phyloP scores from a whole-genome alignment of 2,329 filamentous ascomycete species.

The Plectosphaerella plurivora region DNA sequence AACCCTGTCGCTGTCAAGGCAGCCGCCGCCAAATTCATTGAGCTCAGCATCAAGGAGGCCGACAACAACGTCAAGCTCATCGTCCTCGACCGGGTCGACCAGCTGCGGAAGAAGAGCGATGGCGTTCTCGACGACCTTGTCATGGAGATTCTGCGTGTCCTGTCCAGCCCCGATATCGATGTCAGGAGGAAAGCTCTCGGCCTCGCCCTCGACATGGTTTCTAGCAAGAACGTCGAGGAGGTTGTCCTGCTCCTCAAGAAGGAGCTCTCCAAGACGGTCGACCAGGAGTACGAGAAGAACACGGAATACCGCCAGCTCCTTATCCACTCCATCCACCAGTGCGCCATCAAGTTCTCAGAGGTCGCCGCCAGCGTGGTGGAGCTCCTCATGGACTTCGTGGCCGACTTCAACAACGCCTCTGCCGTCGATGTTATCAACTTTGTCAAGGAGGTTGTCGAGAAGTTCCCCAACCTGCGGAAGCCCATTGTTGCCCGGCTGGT shows the following conservation, averaged over 20 bases:
- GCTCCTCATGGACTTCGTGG: slow-evolving; percentile 97
- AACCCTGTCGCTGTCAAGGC: slow-evolving; percentile 98
- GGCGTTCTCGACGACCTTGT: slow-evolving; percentile 88
- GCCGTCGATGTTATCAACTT: slow-evolving; percentile 98
- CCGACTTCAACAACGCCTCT: slow-evolving; percentile 94
- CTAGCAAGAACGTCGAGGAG: slow-evolving; percentile 97
- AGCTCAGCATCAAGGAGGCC: slow-evolving; percentile 93
- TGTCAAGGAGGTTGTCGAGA: slow-evolving; percentile 98
- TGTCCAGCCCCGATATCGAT: slow-evolving; percentile 93
- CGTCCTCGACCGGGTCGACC: slow-evolving; percentile 88
- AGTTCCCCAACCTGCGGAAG: slow-evolving; percentile 84
- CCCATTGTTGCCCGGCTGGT: slow-evolving; percentile 87
- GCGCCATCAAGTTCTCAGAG: slow-evolving; percentile 98
- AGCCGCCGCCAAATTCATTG: slow-evolving; percentile 91
- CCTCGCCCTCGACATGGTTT: slow-evolving; percentile 95
- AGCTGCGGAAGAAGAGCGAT: slow-evolving; percentile 81
- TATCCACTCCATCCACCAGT: slow-evolving; percentile 96
- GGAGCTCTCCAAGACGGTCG: slow-evolving; percentile 93
- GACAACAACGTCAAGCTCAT: slow-evolving; percentile 99
- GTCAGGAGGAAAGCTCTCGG: slow-evolving; percentile 87
- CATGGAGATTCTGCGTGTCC: slow-evolving; percentile 94
- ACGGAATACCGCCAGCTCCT: slow-evolving; percentile 90
- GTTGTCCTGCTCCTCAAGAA: slow-evolving; percentile 96
- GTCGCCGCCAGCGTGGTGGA: slow-evolving; percentile 96
- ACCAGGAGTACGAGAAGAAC: slow-evolving; percentile 99